These are phyloP conservation scores for Cytospora schulzeri DNA, from an alignment of 2,329 filamentous ascomycete genomes.

Conservation along the genomic window DNA sequence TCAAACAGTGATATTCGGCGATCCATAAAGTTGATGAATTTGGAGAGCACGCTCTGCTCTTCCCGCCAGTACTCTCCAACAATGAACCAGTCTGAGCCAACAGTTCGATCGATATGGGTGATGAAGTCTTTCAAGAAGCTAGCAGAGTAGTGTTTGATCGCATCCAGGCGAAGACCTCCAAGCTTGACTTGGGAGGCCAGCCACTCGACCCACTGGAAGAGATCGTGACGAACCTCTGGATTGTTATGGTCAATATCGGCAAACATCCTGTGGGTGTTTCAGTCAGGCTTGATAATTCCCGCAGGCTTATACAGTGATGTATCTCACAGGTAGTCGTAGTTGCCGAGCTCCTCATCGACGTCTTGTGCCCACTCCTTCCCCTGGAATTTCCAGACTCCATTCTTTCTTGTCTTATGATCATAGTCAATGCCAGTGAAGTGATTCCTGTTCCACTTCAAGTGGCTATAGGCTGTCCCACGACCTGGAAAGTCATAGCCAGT, in stretches of 20 bases:
- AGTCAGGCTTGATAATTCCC: not conserved
- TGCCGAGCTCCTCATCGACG: slow-evolving; percentile 59
- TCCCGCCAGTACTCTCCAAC: slow-evolving; percentile 72
- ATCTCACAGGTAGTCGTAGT: slow-evolving; percentile 51
- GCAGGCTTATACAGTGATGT: not conserved
- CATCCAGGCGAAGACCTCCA: slow-evolving; percentile 39
- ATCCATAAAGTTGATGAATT: slow-evolving; percentile 60
- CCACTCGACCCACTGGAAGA: slow-evolving; percentile 40
- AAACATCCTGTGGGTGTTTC: slow-evolving; percentile 36
- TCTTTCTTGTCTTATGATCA: slow-evolving; percentile 56
- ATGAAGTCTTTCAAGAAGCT: slow-evolving; percentile 37
- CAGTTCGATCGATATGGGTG: slow-evolving; percentile 31
- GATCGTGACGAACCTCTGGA: slow-evolving; percentile 37
- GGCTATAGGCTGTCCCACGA: slow-evolving; percentile 60
- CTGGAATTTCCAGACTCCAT: slow-evolving; percentile 65
- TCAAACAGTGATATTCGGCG: slow-evolving; percentile 64
- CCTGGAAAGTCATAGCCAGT: slow-evolving; percentile 67
- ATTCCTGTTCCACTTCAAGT: slow-evolving; percentile 65
- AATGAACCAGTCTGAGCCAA: slow-evolving; percentile 59
- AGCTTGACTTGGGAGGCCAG: slow-evolving; percentile 35
- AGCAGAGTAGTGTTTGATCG: slow-evolving; percentile 41
- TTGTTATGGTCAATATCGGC: slow-evolving; percentile 40
- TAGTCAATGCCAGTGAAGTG: slow-evolving; percentile 72
- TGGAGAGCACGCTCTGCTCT: slow-evolving; percentile 55
- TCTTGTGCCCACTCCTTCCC: slow-evolving; percentile 66